phyloP scores from a whole-genome alignment of 2,329 filamentous ascomycete species.

The Neopestalotiopsis rosae region DNA sequence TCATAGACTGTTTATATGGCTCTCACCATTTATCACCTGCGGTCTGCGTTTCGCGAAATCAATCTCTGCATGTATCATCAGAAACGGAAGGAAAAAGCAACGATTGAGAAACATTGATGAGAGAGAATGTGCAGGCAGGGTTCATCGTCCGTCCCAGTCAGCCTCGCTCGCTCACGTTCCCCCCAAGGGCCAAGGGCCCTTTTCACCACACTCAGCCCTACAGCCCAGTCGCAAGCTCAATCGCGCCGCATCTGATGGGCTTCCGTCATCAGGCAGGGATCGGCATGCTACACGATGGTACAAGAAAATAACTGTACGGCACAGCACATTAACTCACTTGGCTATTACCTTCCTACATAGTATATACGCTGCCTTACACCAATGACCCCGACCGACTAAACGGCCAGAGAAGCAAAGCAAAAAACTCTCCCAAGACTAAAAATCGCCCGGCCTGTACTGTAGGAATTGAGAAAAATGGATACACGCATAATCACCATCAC shows the following conservation, averaged over 20 bases:
- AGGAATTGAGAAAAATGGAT: too few species aligned
- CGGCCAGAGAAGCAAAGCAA: neutral
- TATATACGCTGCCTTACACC: too few species aligned
- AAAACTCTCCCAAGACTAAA: neutral
- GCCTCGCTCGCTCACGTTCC: constrained; percentile 9
- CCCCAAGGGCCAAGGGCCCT: neutral
- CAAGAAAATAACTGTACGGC: neutral
- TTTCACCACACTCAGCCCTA: constrained; percentile 12
- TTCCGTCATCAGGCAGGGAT: constrained; percentile 8
- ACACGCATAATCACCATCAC: too few species aligned
- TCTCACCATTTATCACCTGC: neutral
- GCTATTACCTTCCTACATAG: too few species aligned
- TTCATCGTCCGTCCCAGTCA: neutral
- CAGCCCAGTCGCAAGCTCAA: constrained; percentile 3
- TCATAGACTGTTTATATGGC: neutral
- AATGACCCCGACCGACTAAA: too few species aligned
- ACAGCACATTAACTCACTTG: too few species aligned
- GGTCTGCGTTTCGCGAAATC: neutral
- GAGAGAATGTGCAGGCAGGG: neutral
- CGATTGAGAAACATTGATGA: neutral
- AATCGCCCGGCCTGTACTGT: too few species aligned
- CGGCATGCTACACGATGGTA: neutral
- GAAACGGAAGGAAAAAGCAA: neutral
- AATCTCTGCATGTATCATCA: neutral
- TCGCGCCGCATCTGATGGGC: constrained; percentile 5